These are phyloP conservation scores for Lactifluus subvellereus DNA, from an alignment of 768 basidiomycete species.

Conservation along the genomic window DNA sequence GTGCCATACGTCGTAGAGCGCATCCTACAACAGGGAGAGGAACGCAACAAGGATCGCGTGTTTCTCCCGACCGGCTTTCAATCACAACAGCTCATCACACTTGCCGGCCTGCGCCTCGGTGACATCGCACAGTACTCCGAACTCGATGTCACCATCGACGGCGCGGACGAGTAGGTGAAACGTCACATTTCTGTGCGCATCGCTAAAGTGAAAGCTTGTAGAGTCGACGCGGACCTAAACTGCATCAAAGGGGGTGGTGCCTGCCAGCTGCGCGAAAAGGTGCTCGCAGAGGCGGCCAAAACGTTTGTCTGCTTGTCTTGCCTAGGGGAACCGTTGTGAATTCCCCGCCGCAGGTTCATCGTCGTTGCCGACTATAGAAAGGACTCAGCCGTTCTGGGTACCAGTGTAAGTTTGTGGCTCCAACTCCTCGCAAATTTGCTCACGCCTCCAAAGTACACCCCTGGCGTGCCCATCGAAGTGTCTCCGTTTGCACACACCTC, in stretches of 20 bases:
- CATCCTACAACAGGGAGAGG: constrained; percentile 76
- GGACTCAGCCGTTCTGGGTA: constrained; percentile 76
- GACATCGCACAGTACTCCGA: constrained; percentile 84
- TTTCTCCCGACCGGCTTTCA: constrained; percentile 98
- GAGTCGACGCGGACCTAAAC: constrained; percentile 82
- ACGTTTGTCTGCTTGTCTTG: constrained; percentile 45
- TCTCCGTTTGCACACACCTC: constrained; percentile 93
- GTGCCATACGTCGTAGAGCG: constrained; percentile 96
- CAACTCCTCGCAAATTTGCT: not conserved
- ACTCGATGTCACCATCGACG: constrained; percentile 97
- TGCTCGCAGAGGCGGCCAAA: constrained; percentile 91
- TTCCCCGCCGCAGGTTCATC: constrained; percentile 52
- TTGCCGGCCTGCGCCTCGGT: constrained; percentile 67
- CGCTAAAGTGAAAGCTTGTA: constrained; percentile 30
- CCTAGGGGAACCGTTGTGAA: not conserved
- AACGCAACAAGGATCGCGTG: constrained; percentile 70
- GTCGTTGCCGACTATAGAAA: constrained; percentile 96
- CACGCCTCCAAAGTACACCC: constrained; percentile 52
- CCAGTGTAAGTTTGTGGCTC: constrained; percentile 52
- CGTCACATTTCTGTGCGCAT: not conserved
- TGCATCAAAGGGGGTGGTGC: constrained; percentile 97
- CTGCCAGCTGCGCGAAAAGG: constrained; percentile 95
- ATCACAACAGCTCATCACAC: constrained; percentile 90
- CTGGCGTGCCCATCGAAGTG: constrained; percentile 95
- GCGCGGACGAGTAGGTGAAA: constrained; percentile 82